These are phyloP conservation scores for Solanum verrucosum DNA, from an alignment of 257 asterid species.

Conservation along the genomic window DNA sequence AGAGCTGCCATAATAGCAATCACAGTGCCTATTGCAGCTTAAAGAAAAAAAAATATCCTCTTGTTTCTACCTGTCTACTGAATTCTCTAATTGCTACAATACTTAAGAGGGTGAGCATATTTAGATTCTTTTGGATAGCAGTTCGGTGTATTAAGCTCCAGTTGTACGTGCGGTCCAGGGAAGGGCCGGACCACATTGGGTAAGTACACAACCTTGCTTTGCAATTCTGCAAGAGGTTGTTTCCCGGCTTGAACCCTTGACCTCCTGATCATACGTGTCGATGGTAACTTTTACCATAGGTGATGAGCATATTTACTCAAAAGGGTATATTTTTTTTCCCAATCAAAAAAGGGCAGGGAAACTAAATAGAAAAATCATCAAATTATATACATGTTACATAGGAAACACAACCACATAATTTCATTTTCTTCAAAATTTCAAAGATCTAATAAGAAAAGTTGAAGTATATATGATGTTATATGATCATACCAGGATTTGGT, in stretches of 20 bases:
- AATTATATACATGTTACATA: neutral
- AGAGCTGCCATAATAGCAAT: neutral
- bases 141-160: neutral
- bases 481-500: neutral
- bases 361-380: neutral
- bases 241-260: neutral
- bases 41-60: neutral
- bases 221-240: neutral
- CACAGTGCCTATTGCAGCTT: neutral
- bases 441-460: neutral
- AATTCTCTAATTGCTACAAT: neutral
- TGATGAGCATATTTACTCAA: neutral
- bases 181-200: neutral
- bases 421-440: neutral
- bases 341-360: neutral
- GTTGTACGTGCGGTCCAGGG: accelerated
- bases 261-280: neutral
- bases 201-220: neutral
- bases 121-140: neutral
- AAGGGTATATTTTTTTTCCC: neutral
- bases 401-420: neutral
- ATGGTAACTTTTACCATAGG: neutral
- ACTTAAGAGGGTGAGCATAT: neutral
- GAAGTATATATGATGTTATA: neutral
- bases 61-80: neutral